Conservation (phyloP, 2,329 filamentous ascomycete genomes). For the Aspergillus hiratsukae region DNA sequence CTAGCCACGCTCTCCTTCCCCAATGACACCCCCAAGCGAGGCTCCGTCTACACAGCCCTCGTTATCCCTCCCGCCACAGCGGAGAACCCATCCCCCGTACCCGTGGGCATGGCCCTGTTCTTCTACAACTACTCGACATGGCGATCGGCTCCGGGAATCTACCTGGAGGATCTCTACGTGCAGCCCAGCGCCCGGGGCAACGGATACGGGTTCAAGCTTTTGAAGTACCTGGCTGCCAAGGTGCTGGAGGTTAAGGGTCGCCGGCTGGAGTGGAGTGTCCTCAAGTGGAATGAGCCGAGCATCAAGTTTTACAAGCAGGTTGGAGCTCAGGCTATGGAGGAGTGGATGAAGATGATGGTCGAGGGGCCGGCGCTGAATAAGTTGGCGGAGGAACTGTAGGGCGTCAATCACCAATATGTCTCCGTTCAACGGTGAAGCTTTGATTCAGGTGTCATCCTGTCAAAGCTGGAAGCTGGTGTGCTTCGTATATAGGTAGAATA, state of each 20-base stretch:
- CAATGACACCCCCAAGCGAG: slow-evolving; percentile 42
- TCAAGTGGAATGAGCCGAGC: slow-evolving; percentile 89
- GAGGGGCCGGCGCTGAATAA: slow-evolving; percentile 41
- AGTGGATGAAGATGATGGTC: slow-evolving; percentile 49
- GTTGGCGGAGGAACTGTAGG: slow-evolving; percentile 30
- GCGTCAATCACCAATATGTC: no score
- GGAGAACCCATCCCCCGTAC: slow-evolving; percentile 27
- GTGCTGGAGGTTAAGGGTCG: slow-evolving; percentile 66
- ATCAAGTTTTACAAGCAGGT: slow-evolving; percentile 71
- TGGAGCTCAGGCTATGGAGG: slow-evolving; percentile 43
- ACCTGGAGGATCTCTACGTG: slow-evolving; percentile 91
- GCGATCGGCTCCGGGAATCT: slow-evolving; percentile 81
- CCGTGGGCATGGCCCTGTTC: slow-evolving; percentile 80
- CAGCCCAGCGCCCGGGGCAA: slow-evolving; percentile 63
- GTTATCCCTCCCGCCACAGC: slow-evolving; percentile 51
- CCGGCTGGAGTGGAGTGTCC: slow-evolving; percentile 81
- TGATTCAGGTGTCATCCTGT: no score
- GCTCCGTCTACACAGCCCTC: slow-evolving; percentile 71
- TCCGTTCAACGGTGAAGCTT: no score
- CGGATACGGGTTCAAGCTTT: slow-evolving; percentile 73
- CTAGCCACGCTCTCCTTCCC: slow-evolving; percentile 74
- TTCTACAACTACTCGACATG: slow-evolving; percentile 97
- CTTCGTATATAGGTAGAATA: not conserved
- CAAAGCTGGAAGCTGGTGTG: not conserved
- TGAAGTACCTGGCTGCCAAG: slow-evolving; percentile 75